A percentile compares a stretch with the other conserved stretches of the same genome.
Conservation (phyloP, 139 green algal species). For the Chara braunii region DNA sequence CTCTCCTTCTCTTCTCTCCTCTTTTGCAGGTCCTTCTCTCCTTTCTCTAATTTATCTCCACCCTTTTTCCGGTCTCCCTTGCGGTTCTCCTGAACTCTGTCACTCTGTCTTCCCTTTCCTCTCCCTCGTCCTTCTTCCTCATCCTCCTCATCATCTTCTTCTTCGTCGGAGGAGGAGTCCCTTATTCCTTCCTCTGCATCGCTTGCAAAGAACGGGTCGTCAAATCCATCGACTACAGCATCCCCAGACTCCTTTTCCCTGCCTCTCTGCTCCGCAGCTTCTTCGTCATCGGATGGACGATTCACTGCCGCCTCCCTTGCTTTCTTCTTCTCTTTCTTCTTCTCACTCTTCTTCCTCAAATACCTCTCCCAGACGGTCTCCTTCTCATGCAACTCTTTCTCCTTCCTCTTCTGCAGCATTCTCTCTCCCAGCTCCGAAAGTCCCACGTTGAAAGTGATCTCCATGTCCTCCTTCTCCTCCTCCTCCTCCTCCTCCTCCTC, state of each 20-base stretch:
- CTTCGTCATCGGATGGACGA: too few species aligned
- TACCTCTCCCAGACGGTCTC: conserved; percentile 82
- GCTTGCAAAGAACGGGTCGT: conserved; percentile 37
- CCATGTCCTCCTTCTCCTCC: conserved; percentile 49
- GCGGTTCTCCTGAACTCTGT: background rate
- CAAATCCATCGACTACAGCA: conserved; percentile 19
- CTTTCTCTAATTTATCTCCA: conserved; percentile 3
- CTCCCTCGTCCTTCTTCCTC: conserved; percentile 3
- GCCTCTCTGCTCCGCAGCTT: conserved; percentile 1
- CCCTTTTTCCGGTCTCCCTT: conserved; percentile 13
- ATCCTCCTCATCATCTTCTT: background rate
- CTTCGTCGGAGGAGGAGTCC: background rate
- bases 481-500: conserved; percentile 16
- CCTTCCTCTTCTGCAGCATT: conserved; percentile 58
- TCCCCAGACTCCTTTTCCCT: conserved; percentile 3
- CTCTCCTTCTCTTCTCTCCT: conserved; percentile 25
- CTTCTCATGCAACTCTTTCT: conserved; percentile 40
- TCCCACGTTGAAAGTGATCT: conserved; percentile 54
- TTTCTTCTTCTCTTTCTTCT: conserved; percentile 24
- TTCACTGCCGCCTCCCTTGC: conserved; percentile 22
- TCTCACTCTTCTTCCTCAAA: conserved; percentile 45
- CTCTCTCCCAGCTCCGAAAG: conserved; percentile 66
- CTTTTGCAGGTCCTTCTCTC: conserved; percentile 15
- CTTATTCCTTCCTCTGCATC: background rate
- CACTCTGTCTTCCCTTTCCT: background rate